Evolutionary conservation across 73 alveolate genomes (phyloP).

Genomic region (Paramecium biaurelia): DNA sequence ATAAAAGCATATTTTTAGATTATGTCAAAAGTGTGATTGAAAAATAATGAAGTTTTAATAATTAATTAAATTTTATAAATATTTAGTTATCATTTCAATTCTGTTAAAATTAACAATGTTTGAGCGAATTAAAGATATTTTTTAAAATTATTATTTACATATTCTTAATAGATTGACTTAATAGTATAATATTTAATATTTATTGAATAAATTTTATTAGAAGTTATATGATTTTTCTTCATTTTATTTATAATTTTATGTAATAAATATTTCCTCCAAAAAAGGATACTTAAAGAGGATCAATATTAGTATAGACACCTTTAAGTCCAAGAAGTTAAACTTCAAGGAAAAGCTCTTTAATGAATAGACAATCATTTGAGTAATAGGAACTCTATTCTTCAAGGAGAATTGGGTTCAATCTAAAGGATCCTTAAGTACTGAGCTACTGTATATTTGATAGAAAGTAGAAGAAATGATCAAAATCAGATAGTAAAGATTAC

Average conservation of each 20-base stretch:
- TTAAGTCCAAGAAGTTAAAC: neutral
- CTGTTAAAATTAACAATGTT: neutral
- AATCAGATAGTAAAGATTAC: neutral
- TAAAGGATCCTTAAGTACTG: conserved; percentile 32
- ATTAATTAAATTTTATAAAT: neutral
- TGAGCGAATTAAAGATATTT: too few relatives aligned
- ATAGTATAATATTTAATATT: too few relatives aligned
- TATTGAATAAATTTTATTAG: neutral
- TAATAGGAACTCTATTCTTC: neutral
- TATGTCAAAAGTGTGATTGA: conserved; percentile 20
- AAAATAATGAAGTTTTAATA: neutral
- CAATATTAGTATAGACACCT: neutral
- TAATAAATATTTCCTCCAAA: conserved; percentile 9
- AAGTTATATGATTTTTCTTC: neutral
- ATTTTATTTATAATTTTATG: neutral
- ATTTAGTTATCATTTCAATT: neutral
- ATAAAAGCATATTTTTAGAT: conserved; percentile 11
- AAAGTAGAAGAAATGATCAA: conserved; percentile 8
- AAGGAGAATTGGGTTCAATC: neutral
- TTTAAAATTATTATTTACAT: too few relatives aligned
- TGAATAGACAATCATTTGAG: neutral
- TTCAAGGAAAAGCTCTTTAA: neutral
- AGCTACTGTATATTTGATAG: neutral
- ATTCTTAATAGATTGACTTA: too few relatives aligned
- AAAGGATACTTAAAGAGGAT: neutral